Conservation (phyloP, 2,329 filamentous ascomycete species). For the Rutstroemia sydowiana region DNA sequence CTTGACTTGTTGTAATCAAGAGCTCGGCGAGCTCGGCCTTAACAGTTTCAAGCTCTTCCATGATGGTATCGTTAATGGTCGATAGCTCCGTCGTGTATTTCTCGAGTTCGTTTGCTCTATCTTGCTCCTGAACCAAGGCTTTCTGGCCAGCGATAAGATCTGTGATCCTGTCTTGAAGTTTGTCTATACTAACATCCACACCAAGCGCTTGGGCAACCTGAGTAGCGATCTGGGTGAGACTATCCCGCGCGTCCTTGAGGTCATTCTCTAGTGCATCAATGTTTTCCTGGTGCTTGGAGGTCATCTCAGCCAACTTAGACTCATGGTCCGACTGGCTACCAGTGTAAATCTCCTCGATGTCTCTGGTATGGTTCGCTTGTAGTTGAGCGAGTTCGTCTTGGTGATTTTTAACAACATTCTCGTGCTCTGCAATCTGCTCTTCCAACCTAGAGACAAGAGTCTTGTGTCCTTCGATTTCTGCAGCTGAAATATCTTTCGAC, state of each 20-base stretch:
- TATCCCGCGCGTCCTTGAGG: conserved; percentile 57
- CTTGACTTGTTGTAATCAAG: conserved; percentile 40
- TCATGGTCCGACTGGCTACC: conserved; percentile 49
- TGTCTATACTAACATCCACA: conserved; percentile 59
- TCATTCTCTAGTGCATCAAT: conserved; percentile 52
- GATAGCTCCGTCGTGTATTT: conserved; percentile 48
- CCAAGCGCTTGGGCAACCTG: conserved; percentile 55
- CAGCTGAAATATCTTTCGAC: conserved; percentile 41
- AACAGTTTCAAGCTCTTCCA: conserved; percentile 55
- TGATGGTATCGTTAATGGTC: conserved; percentile 49
- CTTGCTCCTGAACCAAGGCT: conserved; percentile 50
- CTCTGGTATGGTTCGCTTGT: conserved; percentile 42
- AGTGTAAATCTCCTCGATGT: conserved; percentile 41
- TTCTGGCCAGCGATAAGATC: conserved; percentile 52
- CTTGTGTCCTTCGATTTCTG: conserved; percentile 36
- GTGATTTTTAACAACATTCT: conserved; percentile 48
- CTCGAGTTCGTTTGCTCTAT: conserved; percentile 51
- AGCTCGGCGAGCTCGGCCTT: conserved; percentile 48
- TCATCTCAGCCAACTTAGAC: conserved; percentile 49
- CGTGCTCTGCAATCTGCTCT: conserved; percentile 52
- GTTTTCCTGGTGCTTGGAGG: conserved; percentile 52
- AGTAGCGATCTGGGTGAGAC: conserved; percentile 56
- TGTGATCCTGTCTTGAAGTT: conserved; percentile 55
- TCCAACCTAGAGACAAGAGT: conserved; percentile 47
- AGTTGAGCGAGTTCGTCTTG: conserved; percentile 45